Evolutionary conservation across 2,329 filamentous ascomycete species (phyloP).

Genomic region (Aspergillus pseudotamarii): DNA sequence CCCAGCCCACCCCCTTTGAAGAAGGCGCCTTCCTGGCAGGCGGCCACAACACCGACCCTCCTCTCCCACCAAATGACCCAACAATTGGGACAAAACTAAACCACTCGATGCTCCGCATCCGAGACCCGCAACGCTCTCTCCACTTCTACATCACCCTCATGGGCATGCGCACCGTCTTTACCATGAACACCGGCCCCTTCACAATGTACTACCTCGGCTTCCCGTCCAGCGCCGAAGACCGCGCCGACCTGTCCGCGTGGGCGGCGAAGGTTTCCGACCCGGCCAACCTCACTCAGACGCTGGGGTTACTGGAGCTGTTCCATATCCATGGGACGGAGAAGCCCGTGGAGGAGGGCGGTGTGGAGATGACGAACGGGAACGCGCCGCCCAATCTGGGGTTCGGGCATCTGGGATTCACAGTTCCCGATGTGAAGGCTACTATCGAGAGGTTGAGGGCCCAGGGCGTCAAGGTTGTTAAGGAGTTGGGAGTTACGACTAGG

Average conservation of each 20-base stretch:
- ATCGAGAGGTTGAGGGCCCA: slow-evolving; percentile 31
- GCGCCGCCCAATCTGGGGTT: slow-evolving; percentile 40
- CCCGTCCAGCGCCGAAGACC: slow-evolving; percentile 32
- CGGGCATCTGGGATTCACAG: slow-evolving; percentile 43
- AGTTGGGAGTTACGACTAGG: slow-evolving; percentile 32
- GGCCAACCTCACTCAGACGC: slow-evolving; percentile 31
- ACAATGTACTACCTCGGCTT: slow-evolving; percentile 46
- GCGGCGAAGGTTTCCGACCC: slow-evolving; percentile 30
- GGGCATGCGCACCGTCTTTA: slow-evolving; percentile 45
- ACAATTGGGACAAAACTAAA: slow-evolving; percentile 42
- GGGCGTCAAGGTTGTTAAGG: slow-evolving; percentile 40
- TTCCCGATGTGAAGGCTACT: slow-evolving; percentile 37
- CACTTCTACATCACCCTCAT: slow-evolving; percentile 43
- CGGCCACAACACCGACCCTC: slow-evolving; percentile 33
- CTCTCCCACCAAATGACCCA: slow-evolving; percentile 28
- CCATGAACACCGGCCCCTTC: slow-evolving; percentile 43
- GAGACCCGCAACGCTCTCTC: slow-evolving; percentile 36
- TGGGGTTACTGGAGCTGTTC: slow-evolving; percentile 41
- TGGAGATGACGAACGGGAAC: slow-evolving; percentile 34
- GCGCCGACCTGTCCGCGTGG: slow-evolving; percentile 31
- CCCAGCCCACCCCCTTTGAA: slow-evolving; percentile 21
- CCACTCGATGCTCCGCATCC: slow-evolving; percentile 42
- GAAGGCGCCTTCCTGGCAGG: slow-evolving; percentile 33
- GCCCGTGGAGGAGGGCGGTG: slow-evolving; percentile 16
- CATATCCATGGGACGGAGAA: slow-evolving; percentile 41